A percentile compares a stretch with the other conserved stretches of the same genome.
These are phyloP conservation scores for Lentinula lateritia DNA, from an alignment of 768 basidiomycete species.

Conservation along the genomic window DNA sequence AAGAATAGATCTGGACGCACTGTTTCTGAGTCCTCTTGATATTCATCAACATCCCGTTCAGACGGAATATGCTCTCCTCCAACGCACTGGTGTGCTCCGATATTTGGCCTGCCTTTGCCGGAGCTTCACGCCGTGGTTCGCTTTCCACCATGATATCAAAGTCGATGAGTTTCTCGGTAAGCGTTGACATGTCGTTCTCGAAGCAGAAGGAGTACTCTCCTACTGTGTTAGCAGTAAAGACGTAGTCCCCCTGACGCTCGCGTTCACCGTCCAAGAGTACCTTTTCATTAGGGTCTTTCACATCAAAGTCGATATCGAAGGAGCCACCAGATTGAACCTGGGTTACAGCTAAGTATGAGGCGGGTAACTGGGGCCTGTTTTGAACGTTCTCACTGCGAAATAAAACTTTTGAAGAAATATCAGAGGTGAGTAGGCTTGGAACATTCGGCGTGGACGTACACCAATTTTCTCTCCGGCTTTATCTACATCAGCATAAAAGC, in stretches of 20 bases:
- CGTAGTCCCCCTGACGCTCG: constrained; percentile 95
- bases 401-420: constrained; percentile 73
- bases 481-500: constrained; percentile 96
- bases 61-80: constrained; percentile 92
- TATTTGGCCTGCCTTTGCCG: constrained; percentile 84
- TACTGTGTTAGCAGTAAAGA: constrained; percentile 87
- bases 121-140: constrained; percentile 85
- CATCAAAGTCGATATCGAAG: constrained; percentile 92
- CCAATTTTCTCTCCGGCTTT: constrained; percentile 91
- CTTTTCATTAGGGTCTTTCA: constrained; percentile 88
- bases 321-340: constrained; percentile 96
- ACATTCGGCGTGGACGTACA: constrained; percentile 35
- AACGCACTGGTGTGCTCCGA: constrained; percentile 88
- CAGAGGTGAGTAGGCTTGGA: background rate
- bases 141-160: constrained; percentile 99
- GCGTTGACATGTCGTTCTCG: constrained; percentile 93
- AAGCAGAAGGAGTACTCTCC: constrained; percentile 97
- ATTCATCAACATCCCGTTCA: constrained; percentile 81
- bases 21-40: constrained; percentile 93
- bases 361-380: background rate
- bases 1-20: constrained; percentile 40
- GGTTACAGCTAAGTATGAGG: background rate
- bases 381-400: constrained; percentile 69
- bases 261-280: constrained; percentile 81
- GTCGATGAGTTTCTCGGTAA: constrained; percentile 92